These are phyloP conservation scores for Stagonosporopsis tanaceti DNA, from an alignment of 2,329 filamentous ascomycete genomes.

Conservation along the genomic window DNA sequence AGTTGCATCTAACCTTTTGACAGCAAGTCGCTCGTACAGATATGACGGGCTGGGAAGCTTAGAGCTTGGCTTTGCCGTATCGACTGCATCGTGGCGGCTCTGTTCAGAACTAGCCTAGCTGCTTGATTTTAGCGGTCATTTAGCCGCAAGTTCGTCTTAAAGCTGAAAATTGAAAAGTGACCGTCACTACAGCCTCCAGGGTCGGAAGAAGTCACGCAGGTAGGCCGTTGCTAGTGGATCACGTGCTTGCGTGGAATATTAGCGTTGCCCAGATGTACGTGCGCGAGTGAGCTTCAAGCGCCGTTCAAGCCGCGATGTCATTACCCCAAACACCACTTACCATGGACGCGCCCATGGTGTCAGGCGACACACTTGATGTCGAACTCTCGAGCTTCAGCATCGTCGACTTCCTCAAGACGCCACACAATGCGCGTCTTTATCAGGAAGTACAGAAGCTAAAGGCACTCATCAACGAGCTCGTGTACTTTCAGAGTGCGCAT, in stretches of 20 bases:
- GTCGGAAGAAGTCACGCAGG: too few species aligned
- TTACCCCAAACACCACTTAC: constrained; percentile 1
- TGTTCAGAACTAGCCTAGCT: neutral
- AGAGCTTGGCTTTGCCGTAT: neutral
- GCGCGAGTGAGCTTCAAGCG: neutral
- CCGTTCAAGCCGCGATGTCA: constrained; percentile 2
- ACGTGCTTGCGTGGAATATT: constrained; percentile 4
- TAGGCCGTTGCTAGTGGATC: neutral
- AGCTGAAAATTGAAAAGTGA: neutral
- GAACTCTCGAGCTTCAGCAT: constrained; percentile 35
- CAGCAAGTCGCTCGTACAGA: neutral
- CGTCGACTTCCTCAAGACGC: constrained; percentile 37
- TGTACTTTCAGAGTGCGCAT: constrained; percentile 42
- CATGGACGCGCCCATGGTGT: constrained; percentile 22
- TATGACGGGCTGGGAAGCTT: neutral
- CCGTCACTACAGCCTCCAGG: neutral
- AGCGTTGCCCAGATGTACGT: neutral
- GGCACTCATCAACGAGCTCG: constrained; percentile 41
- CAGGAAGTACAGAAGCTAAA: constrained; percentile 45
- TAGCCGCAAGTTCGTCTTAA: neutral
- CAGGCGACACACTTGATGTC: constrained; percentile 19
- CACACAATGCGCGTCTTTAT: constrained; percentile 42
- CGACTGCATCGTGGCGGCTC: neutral
- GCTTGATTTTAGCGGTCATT: neutral
- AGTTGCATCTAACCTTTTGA: neutral